Base-by-base conservation (phyloP, 2,329 filamentous ascomycete species). In the Furcasterigmium sp. region DNA sequence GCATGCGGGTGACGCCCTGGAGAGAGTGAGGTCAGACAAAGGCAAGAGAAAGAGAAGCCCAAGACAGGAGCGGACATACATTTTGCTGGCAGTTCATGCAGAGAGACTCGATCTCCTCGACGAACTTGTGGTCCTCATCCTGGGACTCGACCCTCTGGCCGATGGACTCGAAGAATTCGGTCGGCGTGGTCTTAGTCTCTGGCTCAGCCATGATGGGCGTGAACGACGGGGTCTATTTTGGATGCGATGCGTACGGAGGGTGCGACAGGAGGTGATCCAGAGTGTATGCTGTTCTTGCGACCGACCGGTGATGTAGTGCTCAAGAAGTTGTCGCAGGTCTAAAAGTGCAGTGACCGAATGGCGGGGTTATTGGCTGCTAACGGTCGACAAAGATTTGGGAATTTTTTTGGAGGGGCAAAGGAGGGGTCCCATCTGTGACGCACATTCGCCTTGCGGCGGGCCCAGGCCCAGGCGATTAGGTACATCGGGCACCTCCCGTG, bases 41-140 rank as follows among this genome's bases (percentile, higher is more conserved):
- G 19, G n/a, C n/a, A n/a, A n/a, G n/a, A n/a, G n/a, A n/a, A n/a
- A n/a, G n/a, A n/a, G n/a, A n/a, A n/a, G n/a, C n/a, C n/a, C n/a
- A n/a, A 17, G 26, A 18, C 14, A 20, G 15, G 15, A 4, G 13
- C 3, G 20, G 26, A 61, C 71, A 56, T 69, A 86, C 85, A 74
- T 89, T 86, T 53, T 89, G 73, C 54, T 83, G 78, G 67, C 87
- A 91, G 70, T 88, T 90, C 87, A 91, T 91, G 72, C 87, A 91
- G 18, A 91, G 73, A 51, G 84, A 88, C 64, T 91, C 85, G 48
- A 84, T 82, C 64, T 84, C 77, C 51, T 85, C 79, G 34, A 85
- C 80, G 4, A 79, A 67, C 50, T 67, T 73, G 45, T 64, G 66
- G 19, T 81, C 75, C 29, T 79, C 73, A 32, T 49, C 49, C 42